These are phyloP conservation scores for Solanum pimpinellifolium DNA, from an alignment of 257 asterid genomes.

Conservation along the genomic window DNA sequence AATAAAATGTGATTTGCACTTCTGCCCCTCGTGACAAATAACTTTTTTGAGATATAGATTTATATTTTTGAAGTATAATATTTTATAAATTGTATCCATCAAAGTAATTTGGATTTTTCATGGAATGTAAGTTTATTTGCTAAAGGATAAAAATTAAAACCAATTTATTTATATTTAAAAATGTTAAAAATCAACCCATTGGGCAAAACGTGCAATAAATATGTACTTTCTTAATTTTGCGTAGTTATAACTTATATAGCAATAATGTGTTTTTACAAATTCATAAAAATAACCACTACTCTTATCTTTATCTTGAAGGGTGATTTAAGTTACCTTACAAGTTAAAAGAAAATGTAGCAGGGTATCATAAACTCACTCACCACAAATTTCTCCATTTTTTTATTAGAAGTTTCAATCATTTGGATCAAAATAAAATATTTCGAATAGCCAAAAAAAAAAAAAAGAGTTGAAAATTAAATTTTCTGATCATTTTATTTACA, in stretches of 20 bases:
- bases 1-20: neutral
- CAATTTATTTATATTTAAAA: too few species aligned
- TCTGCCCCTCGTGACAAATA: neutral
- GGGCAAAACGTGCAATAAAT: neutral
- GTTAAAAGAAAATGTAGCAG: neutral
- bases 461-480: neutral
- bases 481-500: neutral
- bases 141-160: neutral
- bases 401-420: neutral
- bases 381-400: neutral
- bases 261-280: neutral
- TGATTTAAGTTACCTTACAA: neutral
- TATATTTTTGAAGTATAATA: neutral
- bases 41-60: neutral
- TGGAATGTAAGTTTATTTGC: neutral
- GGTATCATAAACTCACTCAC: neutral
- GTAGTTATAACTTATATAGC: neutral
- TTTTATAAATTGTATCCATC: neutral
- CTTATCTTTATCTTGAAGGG: neutral
- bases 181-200: neutral
- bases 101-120: neutral
- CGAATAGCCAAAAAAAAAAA: neutral
- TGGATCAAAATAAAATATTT: too few species aligned
- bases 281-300: neutral
- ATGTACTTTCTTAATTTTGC: neutral